Base-by-base conservation (phyloP, 129 eudicot genomes). In the Helianthus annuus region DNA sequence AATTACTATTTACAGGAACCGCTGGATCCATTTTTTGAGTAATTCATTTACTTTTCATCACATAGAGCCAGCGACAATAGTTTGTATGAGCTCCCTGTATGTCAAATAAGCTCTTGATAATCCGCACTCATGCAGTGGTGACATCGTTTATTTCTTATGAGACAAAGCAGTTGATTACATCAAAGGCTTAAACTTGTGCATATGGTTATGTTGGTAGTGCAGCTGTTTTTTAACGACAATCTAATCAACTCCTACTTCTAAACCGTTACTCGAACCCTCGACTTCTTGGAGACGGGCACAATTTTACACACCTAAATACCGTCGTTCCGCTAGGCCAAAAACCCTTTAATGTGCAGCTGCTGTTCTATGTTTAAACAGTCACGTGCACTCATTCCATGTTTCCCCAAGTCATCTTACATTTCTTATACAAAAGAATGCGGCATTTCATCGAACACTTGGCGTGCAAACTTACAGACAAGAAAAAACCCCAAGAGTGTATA, bases 391-490 rank as follows among this genome's bases (percentile, higher is more conserved):
- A 9, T 66, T 45, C 55, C 55, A 7, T 4, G 13, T 44, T 19
- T 0, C 44, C 8, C 6, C 40, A 56, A 17, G 6, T 39, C 17
- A 45, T 17, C 57, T 15, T 56, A 49, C 24, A 16, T 49, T 34
- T 62, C 51, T 48, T 24, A 62, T 27, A 34, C 5, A 34, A 10
- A 63, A 36, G 10, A 48, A 15, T 38, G 40, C 10, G 7, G 49
- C 69, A 62, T 63, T 75, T 75, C 13, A 12, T 52, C 71, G 32
- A 74, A 74, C 72, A 64, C 11, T 74, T 64, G 65, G 48, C 48
- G 66, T 75, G 73, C 58, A 75, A 53, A 29, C 58, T 55, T 44
- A 12, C 48, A 54, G 2, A 54, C 36, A 19, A 65, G 13, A 39
- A 74, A 16, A 39, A 0, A 17, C 1, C 54, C 6, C 59, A 0